Conservation (phyloP, 805 yeast genomes). For the Saturnispora serradocipensis region DNA sequence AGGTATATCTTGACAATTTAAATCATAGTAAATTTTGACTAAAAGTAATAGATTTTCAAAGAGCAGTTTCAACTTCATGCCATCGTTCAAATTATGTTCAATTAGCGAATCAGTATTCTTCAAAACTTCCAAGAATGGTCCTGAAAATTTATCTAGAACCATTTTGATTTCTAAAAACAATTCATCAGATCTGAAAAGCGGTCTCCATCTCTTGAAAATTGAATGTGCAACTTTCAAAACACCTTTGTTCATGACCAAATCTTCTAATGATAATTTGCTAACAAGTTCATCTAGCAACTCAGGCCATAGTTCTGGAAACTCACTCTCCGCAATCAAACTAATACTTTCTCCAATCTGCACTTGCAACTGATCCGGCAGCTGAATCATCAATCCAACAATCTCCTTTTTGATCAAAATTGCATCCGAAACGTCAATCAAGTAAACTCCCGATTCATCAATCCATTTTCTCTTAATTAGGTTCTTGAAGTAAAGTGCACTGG, state of each 20-base stretch:
- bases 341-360: slow-evolving; percentile 94
- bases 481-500: slow-evolving; percentile 86
- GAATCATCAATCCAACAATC: slow-evolving; percentile 79
- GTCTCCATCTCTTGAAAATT: slow-evolving; percentile 95
- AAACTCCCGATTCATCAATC: slow-evolving; percentile 84
- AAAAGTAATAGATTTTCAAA: slow-evolving; percentile 66
- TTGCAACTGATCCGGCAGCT: slow-evolving; percentile 70
- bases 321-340: slow-evolving; percentile 88
- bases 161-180: slow-evolving; percentile 78
- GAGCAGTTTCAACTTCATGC: slow-evolving; percentile 42
- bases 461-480: slow-evolving; percentile 77
- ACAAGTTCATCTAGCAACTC: slow-evolving; percentile 67
- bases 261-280: slow-evolving; percentile 50
- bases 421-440: slow-evolving; percentile 52
- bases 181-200: slow-evolving; percentile 84
- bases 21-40: slow-evolving; percentile 78
- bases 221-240: slow-evolving; percentile 90
- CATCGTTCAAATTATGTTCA: slow-evolving; percentile 34
- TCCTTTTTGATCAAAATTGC: slow-evolving; percentile 62
- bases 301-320: slow-evolving; percentile 89
- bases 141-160: slow-evolving; percentile 75
- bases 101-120: slow-evolving; percentile 60
- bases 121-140: slow-evolving; percentile 68
- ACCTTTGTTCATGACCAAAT: slow-evolving; percentile 70
- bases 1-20: slow-evolving; percentile 96